A percentile compares a stretch with the other conserved stretches of the same genome.
Evolutionary conservation across 23 red algal species (phyloP).

Genomic region (Agarophyton chilense): DNA sequence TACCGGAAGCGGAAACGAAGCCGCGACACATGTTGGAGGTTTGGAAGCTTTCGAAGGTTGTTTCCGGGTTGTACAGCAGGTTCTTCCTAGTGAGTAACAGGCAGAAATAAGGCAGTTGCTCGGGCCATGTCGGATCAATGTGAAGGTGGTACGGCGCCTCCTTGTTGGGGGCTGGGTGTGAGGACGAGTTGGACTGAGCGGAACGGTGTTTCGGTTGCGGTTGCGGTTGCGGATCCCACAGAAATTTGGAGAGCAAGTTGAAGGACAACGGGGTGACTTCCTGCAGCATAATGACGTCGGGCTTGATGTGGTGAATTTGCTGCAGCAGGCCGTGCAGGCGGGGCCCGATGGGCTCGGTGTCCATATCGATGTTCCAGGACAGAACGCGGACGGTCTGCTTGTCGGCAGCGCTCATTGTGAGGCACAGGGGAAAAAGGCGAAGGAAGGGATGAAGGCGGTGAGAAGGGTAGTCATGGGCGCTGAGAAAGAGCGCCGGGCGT

Average conservation of each 20-base stretch:
- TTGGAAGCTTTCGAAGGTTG: background rate
- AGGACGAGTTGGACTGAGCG: too few relatives aligned
- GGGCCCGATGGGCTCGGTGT: slow-evolving; percentile 13
- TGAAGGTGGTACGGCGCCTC: slow-evolving; percentile 15
- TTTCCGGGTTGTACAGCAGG: background rate
- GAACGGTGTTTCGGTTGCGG: background rate
- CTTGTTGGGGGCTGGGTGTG: background rate
- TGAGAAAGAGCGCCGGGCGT: too few relatives aligned
- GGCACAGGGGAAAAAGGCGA: too few relatives aligned
- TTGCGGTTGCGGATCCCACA: background rate
- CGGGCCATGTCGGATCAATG: slow-evolving; percentile 2
- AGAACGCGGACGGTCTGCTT: background rate
- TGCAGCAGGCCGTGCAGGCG: slow-evolving; percentile 7
- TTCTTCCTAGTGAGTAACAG: slow-evolving; percentile 24
- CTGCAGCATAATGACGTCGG: slow-evolving; percentile 56
- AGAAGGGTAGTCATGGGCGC: too few relatives aligned
- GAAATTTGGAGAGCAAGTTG: background rate
- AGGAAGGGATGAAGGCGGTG: too few relatives aligned
- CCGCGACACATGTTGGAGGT: slow-evolving; percentile 46
- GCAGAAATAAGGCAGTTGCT: slow-evolving; percentile 58
- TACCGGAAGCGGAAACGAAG: background rate
- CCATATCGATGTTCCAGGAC: slow-evolving; percentile 69
- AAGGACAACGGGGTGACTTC: slow-evolving; percentile 30
- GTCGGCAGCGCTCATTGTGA: background rate
- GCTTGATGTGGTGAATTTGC: slow-evolving; percentile 26